Base-by-base conservation (phyloP, 1,284 basidiomycete genomes). In the Trametes hirsuta region DNA sequence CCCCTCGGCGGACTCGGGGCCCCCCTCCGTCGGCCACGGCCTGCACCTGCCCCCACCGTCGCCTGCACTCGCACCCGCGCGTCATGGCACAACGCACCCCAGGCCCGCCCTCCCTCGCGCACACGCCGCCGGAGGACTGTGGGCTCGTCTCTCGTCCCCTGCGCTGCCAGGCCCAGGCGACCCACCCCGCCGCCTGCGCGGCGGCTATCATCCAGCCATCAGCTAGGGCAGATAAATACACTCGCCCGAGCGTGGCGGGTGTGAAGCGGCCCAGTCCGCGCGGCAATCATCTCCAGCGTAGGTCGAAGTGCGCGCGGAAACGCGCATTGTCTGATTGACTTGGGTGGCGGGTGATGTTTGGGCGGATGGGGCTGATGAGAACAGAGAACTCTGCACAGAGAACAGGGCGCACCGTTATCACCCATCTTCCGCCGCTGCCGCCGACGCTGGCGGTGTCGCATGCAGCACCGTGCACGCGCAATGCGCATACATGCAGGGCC, bases 141-240 rank as follows among this genome's bases (percentile, higher is more conserved):
- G 44, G 47, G 41, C 36, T 42, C 21, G 45, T 50, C 58, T 45
- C 36, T 57, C 46, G 24, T 42, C 47, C 35, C 41, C 21, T 21
- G 34, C 24, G 50, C 25, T 24, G 30, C 30, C 54, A 40, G 47
- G 47, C 35, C 40, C 55, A 45, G 55, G 9, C 49, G 34, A 18
- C 45, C 36, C 18, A 36, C 50, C 24, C 56, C 44, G 44, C 45
- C 25, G 51, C 25, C 37, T n/a, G 44, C 21, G 22, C 37, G 52
- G 61, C 64, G 64, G 61, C 64, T 61, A 66, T 66, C 64, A 66
- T 36, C 51, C 41, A 9, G 12, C 59, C 59, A 66, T 63, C 61
- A 66, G 56, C 54, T 30, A 61, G 59, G 30, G 30, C 48, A 65
- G 64, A 63, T 66, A 63, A 63, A 65, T 65, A 55, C 58, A 45